These are phyloP conservation scores for Puccinia novopanici DNA, from an alignment of 1,284 basidiomycete species.

Conservation along the genomic window DNA sequence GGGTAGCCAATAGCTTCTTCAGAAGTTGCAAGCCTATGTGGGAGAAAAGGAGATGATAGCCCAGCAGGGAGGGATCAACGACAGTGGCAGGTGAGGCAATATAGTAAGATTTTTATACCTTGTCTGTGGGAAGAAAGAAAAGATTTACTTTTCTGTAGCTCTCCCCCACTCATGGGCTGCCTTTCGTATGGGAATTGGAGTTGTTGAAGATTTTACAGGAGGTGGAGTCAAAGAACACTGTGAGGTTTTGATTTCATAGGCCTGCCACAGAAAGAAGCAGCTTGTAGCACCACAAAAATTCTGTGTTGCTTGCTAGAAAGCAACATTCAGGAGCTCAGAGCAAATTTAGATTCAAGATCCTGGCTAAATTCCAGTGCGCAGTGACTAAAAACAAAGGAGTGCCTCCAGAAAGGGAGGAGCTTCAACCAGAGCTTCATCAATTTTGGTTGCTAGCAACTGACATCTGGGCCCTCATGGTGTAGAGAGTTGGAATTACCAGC, in stretches of 20 bases:
- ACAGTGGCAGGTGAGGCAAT: neutral
- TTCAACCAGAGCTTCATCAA: no score
- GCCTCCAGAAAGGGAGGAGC: no score
- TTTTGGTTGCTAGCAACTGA: no score
- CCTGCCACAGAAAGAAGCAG: neutral
- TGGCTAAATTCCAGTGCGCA: no score
- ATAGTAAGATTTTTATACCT: neutral
- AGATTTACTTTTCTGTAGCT: constrained; percentile 5
- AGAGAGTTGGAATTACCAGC: neutral
- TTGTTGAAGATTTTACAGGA: neutral
- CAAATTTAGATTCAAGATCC: no score
- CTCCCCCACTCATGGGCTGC: neutral
- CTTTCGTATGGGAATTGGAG: no score
- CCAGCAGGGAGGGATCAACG: neutral
- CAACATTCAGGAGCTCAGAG: no score
- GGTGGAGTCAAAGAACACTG: neutral
- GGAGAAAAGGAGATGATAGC: neutral
- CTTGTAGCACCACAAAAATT: no score
- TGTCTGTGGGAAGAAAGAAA: neutral
- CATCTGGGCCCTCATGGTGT: no score
- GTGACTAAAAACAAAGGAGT: no score
- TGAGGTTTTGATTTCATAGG: neutral
- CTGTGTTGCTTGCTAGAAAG: no score
- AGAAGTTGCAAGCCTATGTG: constrained; percentile 24
- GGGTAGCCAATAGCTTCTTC: neutral